A percentile compares a stretch with the other conserved stretches of the same genome.
phyloP scores from a whole-genome alignment of 148 eudicot species.

The Talinum fruticosum region DNA sequence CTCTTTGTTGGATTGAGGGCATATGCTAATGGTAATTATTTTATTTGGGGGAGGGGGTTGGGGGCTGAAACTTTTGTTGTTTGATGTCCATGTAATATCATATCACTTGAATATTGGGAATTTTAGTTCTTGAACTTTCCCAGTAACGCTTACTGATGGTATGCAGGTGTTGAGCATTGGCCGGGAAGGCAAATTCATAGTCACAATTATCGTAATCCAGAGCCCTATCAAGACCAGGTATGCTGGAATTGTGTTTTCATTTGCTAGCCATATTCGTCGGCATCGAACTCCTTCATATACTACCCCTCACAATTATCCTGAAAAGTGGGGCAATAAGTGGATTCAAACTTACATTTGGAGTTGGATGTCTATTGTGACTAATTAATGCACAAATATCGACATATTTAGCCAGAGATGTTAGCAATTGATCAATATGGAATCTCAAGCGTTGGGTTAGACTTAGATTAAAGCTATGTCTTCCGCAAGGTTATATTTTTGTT shows the following conservation, averaged over 20 bases:
- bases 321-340: no score
- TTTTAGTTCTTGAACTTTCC: neutral
- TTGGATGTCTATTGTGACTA: neutral
- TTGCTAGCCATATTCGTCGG: no score
- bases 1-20: no score
- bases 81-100: neutral
- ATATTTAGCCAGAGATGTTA: neutral
- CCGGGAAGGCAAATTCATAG: slow-evolving; percentile 93
- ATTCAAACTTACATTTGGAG: neutral
- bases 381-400: neutral
- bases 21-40: neutral
- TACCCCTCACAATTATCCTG: neutral
- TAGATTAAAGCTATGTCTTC: neutral
- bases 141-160: neutral
- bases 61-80: neutral
- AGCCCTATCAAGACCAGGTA: slow-evolving; percentile 69
- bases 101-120: neutral
- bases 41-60: neutral
- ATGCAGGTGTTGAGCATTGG: slow-evolving; percentile 71
- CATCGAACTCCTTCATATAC: neutral
- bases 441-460: neutral
- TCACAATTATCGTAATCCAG: slow-evolving; percentile 89
- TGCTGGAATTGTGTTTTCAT: slow-evolving; percentile 16
- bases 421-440: neutral
- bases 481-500: neutral